A percentile compares a stretch with the other conserved stretches of the same genome.
Conservation (phyloP, 2,329 filamentous ascomycete species). For the Arachnopeziza araneosa region DNA sequence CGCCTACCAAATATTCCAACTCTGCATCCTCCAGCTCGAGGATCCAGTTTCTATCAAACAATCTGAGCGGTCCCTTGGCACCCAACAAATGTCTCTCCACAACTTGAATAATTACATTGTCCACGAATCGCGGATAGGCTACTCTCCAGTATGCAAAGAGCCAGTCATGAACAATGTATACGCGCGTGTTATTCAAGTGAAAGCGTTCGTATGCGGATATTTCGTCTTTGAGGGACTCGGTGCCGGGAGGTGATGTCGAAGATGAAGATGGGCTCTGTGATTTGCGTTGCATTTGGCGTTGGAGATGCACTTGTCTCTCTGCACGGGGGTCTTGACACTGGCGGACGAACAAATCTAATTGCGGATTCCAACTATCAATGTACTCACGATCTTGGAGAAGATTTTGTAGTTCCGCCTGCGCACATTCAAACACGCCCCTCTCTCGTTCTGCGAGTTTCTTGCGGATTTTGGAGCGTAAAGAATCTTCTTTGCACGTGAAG, state of each 20-base stretch:
- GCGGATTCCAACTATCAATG: slow-evolving; percentile 10
- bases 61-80: not conserved
- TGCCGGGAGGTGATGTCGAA: too few relatives aligned
- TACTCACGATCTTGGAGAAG: slow-evolving; percentile 6
- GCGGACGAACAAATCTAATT: not conserved
- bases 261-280: too few relatives aligned
- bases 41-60: not conserved
- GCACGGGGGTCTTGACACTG: not conserved
- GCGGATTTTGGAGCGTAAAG: slow-evolving; percentile 5
- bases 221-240: not conserved
- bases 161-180: slow-evolving; percentile 2
- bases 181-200: not conserved
- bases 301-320: not conserved
- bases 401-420: slow-evolving; percentile 3
- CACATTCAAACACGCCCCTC: slow-evolving; percentile 2
- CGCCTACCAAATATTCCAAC: slow-evolving; percentile 9
- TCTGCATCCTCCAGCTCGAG: slow-evolving; percentile 1
- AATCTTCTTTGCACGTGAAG: slow-evolving; percentile 3
- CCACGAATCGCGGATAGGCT: slow-evolving; percentile 6
- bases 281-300: too few relatives aligned
- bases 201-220: not conserved
- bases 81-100: slow-evolving; percentile 11
- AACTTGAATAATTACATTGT: slow-evolving; percentile 9
- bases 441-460: slow-evolving; percentile 2
- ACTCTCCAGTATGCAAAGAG: slow-evolving; percentile 5